A percentile compares a stretch with the other conserved stretches of the same genome.
These are phyloP conservation scores for Globisporangium orthogonon DNA, from an alignment of 352 stramenopile species.

Conservation along the genomic window DNA sequence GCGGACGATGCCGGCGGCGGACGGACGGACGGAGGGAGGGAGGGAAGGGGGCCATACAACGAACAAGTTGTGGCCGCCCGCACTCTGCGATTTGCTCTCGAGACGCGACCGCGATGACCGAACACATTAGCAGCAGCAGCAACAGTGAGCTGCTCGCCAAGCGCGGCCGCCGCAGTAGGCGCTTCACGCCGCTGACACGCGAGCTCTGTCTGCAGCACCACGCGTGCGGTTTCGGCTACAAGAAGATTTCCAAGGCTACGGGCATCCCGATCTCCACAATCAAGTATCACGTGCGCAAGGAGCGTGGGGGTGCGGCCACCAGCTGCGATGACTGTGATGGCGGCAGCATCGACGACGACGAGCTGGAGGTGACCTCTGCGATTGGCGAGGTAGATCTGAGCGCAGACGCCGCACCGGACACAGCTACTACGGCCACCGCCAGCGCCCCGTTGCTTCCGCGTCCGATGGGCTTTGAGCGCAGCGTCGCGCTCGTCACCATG, in stretches of 20 bases:
- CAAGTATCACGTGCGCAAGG: conserved; percentile 16
- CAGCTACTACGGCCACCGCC: not conserved
- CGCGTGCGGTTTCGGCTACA: conserved; percentile 14
- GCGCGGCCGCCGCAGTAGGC: conserved; percentile 2
- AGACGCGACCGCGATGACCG: not conserved
- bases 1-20: not conserved
- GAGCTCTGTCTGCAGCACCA: conserved; percentile 15
- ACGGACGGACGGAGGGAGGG: too few species aligned
- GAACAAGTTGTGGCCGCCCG: not conserved
- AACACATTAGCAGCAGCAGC: not conserved
- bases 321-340: not conserved
- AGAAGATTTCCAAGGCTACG: conserved; percentile 14
- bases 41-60: not conserved
- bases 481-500: conserved; percentile 1
- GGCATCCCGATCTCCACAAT: conserved; percentile 17
- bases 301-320: not conserved
- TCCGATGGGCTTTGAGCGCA: not conserved
- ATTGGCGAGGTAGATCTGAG: not conserved
- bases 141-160: not conserved
- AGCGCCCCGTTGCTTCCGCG: not conserved
- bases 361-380: not conserved
- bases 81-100: not conserved
- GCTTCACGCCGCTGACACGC: conserved; percentile 12
- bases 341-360: not conserved
- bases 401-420: not conserved